These are phyloP conservation scores for Angomonas deanei DNA, from an alignment of 208 protist genomes.

Conservation along the genomic window DNA sequence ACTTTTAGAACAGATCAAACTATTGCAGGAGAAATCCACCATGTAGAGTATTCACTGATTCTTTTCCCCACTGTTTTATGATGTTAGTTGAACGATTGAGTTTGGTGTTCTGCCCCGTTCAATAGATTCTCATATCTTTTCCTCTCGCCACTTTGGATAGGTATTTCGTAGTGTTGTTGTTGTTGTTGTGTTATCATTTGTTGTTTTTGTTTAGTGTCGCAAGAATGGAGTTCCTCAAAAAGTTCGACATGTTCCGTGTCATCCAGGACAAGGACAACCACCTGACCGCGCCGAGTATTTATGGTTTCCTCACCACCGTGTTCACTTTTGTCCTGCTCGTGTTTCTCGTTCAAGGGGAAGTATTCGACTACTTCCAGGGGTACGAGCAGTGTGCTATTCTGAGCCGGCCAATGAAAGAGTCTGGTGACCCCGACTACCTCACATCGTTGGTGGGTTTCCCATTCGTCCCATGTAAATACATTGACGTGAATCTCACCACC, in stretches of 20 bases:
- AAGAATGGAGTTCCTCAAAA: constrained; percentile 7
- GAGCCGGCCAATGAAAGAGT: constrained; percentile 6
- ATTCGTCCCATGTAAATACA: background rate
- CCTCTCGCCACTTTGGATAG: background rate
- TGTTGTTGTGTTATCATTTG: background rate
- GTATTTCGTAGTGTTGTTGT: background rate
- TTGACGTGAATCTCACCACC: background rate
- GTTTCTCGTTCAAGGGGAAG: constrained; percentile 15
- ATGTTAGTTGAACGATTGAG: background rate
- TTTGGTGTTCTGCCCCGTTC: background rate
- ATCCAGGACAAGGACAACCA: constrained; percentile 35
- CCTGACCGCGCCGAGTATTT: constrained; percentile 18
- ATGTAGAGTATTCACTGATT: too few species aligned
- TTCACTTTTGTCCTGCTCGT: constrained; percentile 13
- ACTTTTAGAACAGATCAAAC: constrained; percentile 16
- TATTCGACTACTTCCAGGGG: constrained; percentile 19
- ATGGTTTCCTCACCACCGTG: constrained; percentile 17
- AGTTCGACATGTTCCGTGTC: constrained; percentile 32
- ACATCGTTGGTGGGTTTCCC: background rate
- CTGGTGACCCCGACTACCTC: background rate
- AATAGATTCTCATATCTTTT: background rate
- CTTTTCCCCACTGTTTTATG: too few species aligned
- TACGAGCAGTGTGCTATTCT: constrained; percentile 25
- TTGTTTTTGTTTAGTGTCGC: background rate
- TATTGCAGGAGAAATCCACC: background rate